Evolutionary conservation across 2,329 filamentous ascomycete genomes (phyloP).

Genomic region (Trichoderma sp.): DNA sequence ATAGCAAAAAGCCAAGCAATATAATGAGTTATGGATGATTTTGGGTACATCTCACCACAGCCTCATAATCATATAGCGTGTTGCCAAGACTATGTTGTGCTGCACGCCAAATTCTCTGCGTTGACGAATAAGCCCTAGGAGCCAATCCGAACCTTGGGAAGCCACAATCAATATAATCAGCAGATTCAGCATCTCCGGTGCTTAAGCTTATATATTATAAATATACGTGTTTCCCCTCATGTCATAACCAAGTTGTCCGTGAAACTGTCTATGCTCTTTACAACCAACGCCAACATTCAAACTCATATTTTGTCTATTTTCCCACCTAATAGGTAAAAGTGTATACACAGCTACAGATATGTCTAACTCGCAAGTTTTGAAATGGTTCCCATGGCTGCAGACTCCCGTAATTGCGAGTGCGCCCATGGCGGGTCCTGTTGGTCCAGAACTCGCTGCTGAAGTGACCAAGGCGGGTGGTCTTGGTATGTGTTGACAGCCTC

Average conservation of each 20-base stretch:
- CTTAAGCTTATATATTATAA: slow-evolving; percentile 2
- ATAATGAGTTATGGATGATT: not conserved
- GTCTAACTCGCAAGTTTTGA: slow-evolving; percentile 32
- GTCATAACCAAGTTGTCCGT: not conserved
- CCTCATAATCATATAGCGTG: not conserved
- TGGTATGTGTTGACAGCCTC: slow-evolving; percentile 33
- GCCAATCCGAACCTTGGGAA: slow-evolving; percentile 5
- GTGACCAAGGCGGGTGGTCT: slow-evolving; percentile 44
- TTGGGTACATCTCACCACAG: not conserved
- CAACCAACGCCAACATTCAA: not conserved
- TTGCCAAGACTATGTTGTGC: not conserved
- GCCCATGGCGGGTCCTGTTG: slow-evolving; percentile 41
- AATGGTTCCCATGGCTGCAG: slow-evolving; percentile 37
- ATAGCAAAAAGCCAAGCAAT: not conserved
- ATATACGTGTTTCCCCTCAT: not conserved
- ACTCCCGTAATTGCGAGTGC: slow-evolving; percentile 40
- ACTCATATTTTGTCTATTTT: not conserved
- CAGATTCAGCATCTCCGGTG: slow-evolving; percentile 11
- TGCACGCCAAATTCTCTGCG: not conserved
- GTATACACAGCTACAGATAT: slow-evolving; percentile 26
- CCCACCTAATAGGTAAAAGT: not conserved
- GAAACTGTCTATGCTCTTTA: not conserved
- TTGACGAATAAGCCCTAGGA: slow-evolving; percentile 20
- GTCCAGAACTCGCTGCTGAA: slow-evolving; percentile 40
- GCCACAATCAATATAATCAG: slow-evolving; percentile 1